Evolutionary conservation across 164 flowering plant genomes (phyloP).

Genomic region (Brasenia schreberi): DNA sequence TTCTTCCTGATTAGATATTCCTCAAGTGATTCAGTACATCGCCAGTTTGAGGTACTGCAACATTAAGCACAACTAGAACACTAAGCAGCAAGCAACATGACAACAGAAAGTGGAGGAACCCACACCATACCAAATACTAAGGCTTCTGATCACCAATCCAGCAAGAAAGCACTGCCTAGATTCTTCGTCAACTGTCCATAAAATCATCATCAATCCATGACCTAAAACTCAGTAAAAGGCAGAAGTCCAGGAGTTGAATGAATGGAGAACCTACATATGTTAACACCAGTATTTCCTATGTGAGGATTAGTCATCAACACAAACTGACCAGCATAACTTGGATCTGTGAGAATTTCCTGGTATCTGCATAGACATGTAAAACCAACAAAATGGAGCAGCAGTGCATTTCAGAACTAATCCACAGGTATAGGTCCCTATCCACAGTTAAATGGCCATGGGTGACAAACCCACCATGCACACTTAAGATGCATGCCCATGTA

Average conservation of each 20-base stretch:
- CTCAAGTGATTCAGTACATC: slow-evolving; percentile 49
- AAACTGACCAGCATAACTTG: slow-evolving; percentile 16
- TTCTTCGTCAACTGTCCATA: slow-evolving; percentile 11
- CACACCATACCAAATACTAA: slow-evolving; percentile 10
- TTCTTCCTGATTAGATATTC: slow-evolving; percentile 65
- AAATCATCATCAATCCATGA: not conserved
- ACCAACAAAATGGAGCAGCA: too few relatives aligned
- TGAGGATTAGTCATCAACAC: slow-evolving; percentile 18
- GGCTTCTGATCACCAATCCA: slow-evolving; percentile 12
- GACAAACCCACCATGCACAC: too few relatives aligned
- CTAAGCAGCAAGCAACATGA: not conserved
- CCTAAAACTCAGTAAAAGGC: not conserved
- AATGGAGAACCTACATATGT: slow-evolving; percentile 1
- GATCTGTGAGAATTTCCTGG: slow-evolving; percentile 14
- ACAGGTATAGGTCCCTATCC: too few relatives aligned
- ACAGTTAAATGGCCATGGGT: too few relatives aligned
- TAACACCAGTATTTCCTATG: slow-evolving; percentile 15
- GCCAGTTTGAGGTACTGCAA: slow-evolving; percentile 73
- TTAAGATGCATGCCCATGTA: too few relatives aligned
- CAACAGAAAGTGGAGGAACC: not conserved
- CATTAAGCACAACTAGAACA: not conserved
- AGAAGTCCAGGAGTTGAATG: not conserved
- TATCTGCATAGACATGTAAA: slow-evolving; percentile 6
- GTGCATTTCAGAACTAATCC: too few relatives aligned
- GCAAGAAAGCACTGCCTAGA: slow-evolving; percentile 12